Evolutionary conservation across 75 land plant genomes (phyloP).

Genomic region (Picea sitchensis): DNA sequence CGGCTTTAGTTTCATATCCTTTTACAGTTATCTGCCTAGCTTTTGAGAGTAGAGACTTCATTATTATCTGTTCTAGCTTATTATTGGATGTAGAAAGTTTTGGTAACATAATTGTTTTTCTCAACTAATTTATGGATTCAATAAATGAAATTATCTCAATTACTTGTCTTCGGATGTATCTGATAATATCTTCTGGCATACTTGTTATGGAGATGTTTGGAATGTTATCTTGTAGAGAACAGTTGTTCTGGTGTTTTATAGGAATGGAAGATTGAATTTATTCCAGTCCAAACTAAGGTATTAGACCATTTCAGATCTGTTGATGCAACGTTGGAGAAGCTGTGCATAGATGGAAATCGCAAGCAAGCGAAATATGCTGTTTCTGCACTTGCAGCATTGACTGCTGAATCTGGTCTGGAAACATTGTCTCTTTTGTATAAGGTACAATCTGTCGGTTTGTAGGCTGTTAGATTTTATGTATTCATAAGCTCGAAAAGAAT

Average conservation of each 20-base stretch:
- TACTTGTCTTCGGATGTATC: no score
- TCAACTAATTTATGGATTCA: background rate
- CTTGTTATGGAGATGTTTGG: background rate
- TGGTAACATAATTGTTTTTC: background rate
- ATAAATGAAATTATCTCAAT: no score
- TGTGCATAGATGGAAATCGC: constrained; percentile 65
- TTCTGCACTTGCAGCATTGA: constrained; percentile 55
- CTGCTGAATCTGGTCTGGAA: constrained; percentile 18
- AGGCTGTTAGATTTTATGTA: background rate
- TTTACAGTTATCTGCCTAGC: background rate
- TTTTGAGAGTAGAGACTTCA: background rate
- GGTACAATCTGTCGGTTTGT: constrained; percentile 24
- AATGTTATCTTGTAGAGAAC: background rate
- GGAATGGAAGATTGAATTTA: background rate
- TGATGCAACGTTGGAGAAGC: constrained; percentile 41
- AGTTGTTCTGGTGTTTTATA: background rate
- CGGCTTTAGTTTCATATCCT: background rate
- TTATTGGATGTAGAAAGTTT: background rate
- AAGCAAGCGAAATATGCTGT: constrained; percentile 55
- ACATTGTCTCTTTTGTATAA: constrained; percentile 34
- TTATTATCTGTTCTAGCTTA: background rate
- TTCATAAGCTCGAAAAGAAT: background rate
- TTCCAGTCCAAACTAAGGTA: background rate
- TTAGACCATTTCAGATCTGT: background rate
- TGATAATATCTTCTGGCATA: background rate